Evolutionary conservation across 352 stramenopile species (phyloP).

Genomic region (Poterioochromonas sp.): DNA sequence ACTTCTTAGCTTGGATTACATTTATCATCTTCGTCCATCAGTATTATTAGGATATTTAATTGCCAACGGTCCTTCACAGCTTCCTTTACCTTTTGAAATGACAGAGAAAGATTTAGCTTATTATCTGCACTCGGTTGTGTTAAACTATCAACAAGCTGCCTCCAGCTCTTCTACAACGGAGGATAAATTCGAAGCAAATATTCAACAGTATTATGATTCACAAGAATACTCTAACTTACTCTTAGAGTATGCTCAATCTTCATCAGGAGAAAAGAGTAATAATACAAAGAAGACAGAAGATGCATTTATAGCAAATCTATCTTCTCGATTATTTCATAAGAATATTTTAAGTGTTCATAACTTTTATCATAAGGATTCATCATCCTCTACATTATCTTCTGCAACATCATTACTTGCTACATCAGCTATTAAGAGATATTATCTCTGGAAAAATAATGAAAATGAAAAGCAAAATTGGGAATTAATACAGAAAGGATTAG

Average conservation of each 20-base stretch:
- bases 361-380: background rate
- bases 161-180: background rate
- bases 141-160: background rate
- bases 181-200: too few relatives aligned
- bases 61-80: background rate
- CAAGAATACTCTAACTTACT: too few relatives aligned
- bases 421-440: background rate
- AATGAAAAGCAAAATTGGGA: slow-evolving; percentile 6
- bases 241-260: background rate
- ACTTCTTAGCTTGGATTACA: background rate
- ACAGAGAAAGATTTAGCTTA: background rate
- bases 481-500: background rate
- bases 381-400: background rate
- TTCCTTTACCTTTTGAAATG: slow-evolving; percentile 6
- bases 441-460: background rate
- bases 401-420: too few relatives aligned
- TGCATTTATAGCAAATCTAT: too few relatives aligned
- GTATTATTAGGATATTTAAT: slow-evolving; percentile 10
- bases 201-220: too few relatives aligned
- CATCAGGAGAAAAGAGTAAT: too few relatives aligned
- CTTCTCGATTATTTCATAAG: too few relatives aligned
- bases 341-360: background rate
- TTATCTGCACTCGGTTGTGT: slow-evolving; percentile 1
- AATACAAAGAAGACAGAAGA: background rate
- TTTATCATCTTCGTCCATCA: background rate